Base-by-base conservation (phyloP, 73 alveolate species). In the Symbiodinium pilosum region DNA sequence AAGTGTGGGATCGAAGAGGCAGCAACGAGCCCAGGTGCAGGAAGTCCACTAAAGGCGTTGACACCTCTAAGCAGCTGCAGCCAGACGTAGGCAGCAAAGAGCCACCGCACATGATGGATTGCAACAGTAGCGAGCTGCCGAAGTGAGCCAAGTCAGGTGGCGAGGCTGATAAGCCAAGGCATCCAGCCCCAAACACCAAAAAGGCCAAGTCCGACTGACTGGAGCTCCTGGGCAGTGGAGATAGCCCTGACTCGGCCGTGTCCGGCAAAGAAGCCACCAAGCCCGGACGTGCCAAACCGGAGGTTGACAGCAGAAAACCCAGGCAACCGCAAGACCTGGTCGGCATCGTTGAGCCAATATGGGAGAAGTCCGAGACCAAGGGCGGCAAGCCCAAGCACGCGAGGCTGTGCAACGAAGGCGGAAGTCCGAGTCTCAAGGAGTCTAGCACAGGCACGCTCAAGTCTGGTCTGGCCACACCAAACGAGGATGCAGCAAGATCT, bases 131-230 rank as follows among this genome's bases (percentile, higher is more conserved):
- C 44, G 52, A 16, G 21, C 41, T 69, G 24, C 36, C 84, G 34
- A 36, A 5, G 16, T 24, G 68, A 34, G 83, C 84, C 42, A 36
- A 26, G 84, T 75, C 98, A 69, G 36, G 47, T 30, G 21, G 64
- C n/a, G 42, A 81, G 69, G 47, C 43, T 28, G 36, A 20, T 2
- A 38, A 64, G 68, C 47, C 71, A 32, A 42, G 24, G 81, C 92
- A 64, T 9, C 39, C 30, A 2, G 68, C 64, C 38, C 92, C 98
- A 20, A 43, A 93, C 16, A 91, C 97, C 97, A 69, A 47, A 11
- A 71, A 43, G 7, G 24, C 9, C 39, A 43, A 32, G 84, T 64
- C 98, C 5, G 30, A 20, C 7, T 38, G 12, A 18, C 7, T 39
- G 59, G 30, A 83, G 24, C 64, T 26, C 89, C 89, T 6, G 40